These are phyloP conservation scores for Crepidotus variabilis DNA, from an alignment of 768 basidiomycete genomes.

Conservation along the genomic window DNA sequence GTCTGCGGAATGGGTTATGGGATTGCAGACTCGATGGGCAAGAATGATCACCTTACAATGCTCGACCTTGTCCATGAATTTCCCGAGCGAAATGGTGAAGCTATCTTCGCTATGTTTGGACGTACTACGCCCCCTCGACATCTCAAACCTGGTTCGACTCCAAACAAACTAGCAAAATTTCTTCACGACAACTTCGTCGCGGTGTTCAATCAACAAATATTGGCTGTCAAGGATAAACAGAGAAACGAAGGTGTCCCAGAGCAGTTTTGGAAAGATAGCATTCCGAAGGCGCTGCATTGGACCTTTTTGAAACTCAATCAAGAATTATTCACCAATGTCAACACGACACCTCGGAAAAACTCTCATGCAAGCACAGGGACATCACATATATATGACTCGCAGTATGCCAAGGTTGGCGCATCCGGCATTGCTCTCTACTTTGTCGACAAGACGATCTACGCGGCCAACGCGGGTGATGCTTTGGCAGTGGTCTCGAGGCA, in stretches of 20 bases:
- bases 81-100: conserved; percentile 70
- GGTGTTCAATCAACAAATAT: conserved; percentile 59
- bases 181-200: conserved; percentile 77
- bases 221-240: conserved; percentile 38
- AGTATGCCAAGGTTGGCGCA: conserved; percentile 67
- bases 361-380: conserved; percentile 57
- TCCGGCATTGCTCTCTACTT: conserved; percentile 88
- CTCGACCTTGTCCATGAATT: conserved; percentile 92
- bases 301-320: conserved; percentile 88
- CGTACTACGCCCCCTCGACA: conserved; percentile 48
- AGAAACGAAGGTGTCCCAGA: conserved; percentile 26
- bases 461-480: conserved; percentile 87
- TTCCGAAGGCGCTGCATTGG: conserved; percentile 77
- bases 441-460: conserved; percentile 71
- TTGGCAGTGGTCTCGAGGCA: conserved; percentile 81
- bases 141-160: conserved; percentile 41
- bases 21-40: conserved; percentile 89
- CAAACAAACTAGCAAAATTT: conserved; percentile 75
- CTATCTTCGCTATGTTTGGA: conserved; percentile 96
- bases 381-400: conserved; percentile 34
- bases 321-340: conserved; percentile 66
- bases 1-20: conserved; percentile 94
- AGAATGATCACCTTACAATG: conserved; percentile 77
- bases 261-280: conserved; percentile 31
- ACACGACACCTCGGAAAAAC: conserved; percentile 59